Conservation (phyloP, 2,329 filamentous ascomycete genomes). For the Beauveria caledonica region DNA sequence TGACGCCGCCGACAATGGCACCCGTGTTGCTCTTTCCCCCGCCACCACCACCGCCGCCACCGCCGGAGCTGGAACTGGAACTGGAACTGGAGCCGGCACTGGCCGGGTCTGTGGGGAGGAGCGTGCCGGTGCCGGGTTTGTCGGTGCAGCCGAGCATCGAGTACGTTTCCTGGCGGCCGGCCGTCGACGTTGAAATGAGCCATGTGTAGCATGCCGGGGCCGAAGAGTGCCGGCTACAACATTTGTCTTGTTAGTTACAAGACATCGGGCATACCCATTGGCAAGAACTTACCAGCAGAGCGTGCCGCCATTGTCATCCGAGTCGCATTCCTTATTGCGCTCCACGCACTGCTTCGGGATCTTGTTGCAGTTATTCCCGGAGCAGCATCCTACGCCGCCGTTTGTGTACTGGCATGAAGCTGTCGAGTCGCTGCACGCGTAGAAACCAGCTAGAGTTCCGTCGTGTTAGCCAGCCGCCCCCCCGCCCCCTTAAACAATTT, state of each 20-base stretch:
- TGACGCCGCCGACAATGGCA: background rate
- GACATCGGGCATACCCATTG: background rate
- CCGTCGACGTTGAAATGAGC: background rate
- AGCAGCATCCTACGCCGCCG: slow-evolving; percentile 1
- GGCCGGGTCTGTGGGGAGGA: background rate
- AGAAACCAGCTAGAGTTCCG: background rate
- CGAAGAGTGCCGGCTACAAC: background rate
- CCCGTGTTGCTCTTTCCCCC: background rate
- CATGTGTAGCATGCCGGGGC: slow-evolving; percentile 4
- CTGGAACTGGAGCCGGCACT: background rate
- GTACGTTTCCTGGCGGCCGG: background rate
- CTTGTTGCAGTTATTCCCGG: background rate
- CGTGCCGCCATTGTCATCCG: background rate
- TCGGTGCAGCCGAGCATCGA: slow-evolving; percentile 7
- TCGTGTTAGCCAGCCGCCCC: background rate
- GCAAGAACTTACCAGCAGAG: slow-evolving; percentile 1
- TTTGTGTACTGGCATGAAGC: background rate
- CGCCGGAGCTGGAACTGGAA: background rate
- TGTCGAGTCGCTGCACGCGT: background rate
- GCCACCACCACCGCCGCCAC: background rate
- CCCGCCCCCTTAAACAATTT: too few species aligned
- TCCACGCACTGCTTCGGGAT: background rate
- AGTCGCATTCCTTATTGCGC: background rate
- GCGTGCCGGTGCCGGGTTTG: slow-evolving; percentile 1
- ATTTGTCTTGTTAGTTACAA: background rate